A percentile compares a stretch with the other conserved stretches of the same genome.
Evolutionary conservation across 2,329 filamentous ascomycete species (phyloP).

Genomic region (Alternaria conjuncta): DNA sequence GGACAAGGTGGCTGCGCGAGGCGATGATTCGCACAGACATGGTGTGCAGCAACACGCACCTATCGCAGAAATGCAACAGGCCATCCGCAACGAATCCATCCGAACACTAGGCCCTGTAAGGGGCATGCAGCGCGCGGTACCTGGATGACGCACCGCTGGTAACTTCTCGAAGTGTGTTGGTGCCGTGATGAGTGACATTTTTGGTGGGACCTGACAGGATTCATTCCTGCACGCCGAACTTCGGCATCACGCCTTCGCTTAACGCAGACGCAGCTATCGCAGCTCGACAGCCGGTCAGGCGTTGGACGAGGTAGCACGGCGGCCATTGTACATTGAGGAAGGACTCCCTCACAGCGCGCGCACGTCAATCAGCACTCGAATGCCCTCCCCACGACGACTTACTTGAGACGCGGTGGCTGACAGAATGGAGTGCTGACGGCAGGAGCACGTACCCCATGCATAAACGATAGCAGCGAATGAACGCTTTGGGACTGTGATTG

Average conservation of each 20-base stretch:
- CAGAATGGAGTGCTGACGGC: slow-evolving; percentile 23
- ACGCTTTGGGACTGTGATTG: neutral
- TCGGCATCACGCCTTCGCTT: slow-evolving; percentile 11
- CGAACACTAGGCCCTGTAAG: slow-evolving; percentile 37
- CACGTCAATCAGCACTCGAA: slow-evolving; percentile 1
- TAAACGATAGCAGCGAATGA: slow-evolving; percentile 3
- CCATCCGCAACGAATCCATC: slow-evolving; percentile 23
- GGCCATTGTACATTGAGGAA: neutral
- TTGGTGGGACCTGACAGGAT: slow-evolving; percentile 11
- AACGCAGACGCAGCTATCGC: neutral
- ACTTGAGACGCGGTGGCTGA: slow-evolving; percentile 18
- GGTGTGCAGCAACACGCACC: slow-evolving; percentile 17
- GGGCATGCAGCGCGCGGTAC: slow-evolving; percentile 38
- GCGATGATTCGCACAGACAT: slow-evolving; percentile 23
- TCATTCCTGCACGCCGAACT: slow-evolving; percentile 10
- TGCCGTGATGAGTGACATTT: slow-evolving; percentile 22
- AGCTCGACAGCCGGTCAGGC: neutral
- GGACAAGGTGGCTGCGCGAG: slow-evolving; percentile 17
- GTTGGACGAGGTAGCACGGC: neutral
- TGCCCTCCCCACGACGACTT: neutral
- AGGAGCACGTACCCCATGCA: slow-evolving; percentile 15
- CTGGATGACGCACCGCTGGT: slow-evolving; percentile 41
- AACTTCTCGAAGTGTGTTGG: slow-evolving; percentile 18
- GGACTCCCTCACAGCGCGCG: neutral
- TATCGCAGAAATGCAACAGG: slow-evolving; percentile 29